Percentiles rank a stretch among this genome's conserved stretches.
These are phyloP conservation scores for Pichia paraexigua DNA, from an alignment of 805 yeast species.

Conservation along the genomic window DNA sequence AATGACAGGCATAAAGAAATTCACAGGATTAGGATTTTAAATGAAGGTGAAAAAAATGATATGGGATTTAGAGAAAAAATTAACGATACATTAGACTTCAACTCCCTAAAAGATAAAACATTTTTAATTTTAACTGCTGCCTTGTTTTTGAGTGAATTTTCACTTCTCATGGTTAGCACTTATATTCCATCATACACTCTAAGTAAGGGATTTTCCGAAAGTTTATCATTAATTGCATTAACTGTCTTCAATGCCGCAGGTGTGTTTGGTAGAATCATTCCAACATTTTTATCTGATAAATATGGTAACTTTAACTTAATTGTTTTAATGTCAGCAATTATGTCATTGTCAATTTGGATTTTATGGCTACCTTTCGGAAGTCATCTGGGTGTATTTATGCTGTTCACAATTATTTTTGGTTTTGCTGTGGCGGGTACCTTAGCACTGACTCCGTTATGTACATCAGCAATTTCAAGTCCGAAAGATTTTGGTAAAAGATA, in stretches of 20 bases:
- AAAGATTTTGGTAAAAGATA: constrained; percentile 62
- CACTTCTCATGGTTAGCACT: constrained; percentile 43
- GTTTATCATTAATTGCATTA: constrained; percentile 34
- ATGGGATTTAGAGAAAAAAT: constrained; percentile 12
- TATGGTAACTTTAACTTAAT: constrained; percentile 39
- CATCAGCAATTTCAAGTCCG: constrained; percentile 57
- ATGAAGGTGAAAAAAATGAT: background rate
- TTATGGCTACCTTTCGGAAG: constrained; percentile 60
- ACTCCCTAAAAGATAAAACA: constrained; percentile 34
- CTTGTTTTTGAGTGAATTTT: constrained; percentile 42
- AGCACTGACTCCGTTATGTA: constrained; percentile 60
- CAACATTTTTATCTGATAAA: constrained; percentile 37
- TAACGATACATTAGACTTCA: constrained; percentile 30
- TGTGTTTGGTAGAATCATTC: constrained; percentile 38
- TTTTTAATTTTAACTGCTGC: constrained; percentile 35
- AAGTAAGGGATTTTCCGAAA: constrained; percentile 37
- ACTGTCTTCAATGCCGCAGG: constrained; percentile 39
- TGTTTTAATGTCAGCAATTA: constrained; percentile 32
- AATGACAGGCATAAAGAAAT: constrained; percentile 23
- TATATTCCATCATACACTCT: constrained; percentile 53
- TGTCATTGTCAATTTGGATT: constrained; percentile 37
- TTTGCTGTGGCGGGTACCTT: constrained; percentile 55
- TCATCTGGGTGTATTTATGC: constrained; percentile 34
- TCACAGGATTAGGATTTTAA: constrained; percentile 9
- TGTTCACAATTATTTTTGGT: constrained; percentile 49